phyloP scores from a whole-genome alignment of 2,329 filamentous ascomycete species.

The Sarocladium oryzae region DNA sequence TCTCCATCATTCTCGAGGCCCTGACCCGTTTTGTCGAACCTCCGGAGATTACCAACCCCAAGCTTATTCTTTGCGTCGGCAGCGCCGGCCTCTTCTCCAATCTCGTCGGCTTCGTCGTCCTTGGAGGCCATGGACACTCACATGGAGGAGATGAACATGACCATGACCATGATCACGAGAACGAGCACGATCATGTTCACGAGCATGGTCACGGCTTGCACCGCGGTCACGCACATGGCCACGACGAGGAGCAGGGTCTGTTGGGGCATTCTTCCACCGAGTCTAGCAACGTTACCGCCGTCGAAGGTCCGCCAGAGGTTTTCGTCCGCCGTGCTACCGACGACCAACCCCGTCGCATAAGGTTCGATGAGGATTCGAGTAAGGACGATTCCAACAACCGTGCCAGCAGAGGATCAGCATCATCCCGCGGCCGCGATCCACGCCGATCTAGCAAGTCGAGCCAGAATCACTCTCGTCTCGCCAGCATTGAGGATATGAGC shows the following conservation, averaged over 20 bases:
- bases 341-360: slow-evolving; percentile 32
- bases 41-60: slow-evolving; percentile 76
- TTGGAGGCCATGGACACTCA: slow-evolving; percentile 87
- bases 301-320: slow-evolving; percentile 52
- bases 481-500: slow-evolving; percentile 66
- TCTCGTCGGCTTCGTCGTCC: slow-evolving; percentile 78
- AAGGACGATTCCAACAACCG: slow-evolving; percentile 22
- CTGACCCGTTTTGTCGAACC: slow-evolving; percentile 88
- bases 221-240: slow-evolving; percentile 18
- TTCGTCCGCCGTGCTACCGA: slow-evolving; percentile 44
- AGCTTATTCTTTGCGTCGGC: slow-evolving; percentile 84
- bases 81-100: slow-evolving; percentile 82
- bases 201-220: slow-evolving; percentile 9
- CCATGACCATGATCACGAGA: slow-evolving; percentile 39
- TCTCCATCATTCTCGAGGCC: slow-evolving; percentile 94
- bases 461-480: slow-evolving; percentile 45
- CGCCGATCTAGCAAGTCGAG: slow-evolving; percentile 42
- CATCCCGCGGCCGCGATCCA: slow-evolving; percentile 34
- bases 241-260: slow-evolving; percentile 47
- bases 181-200: slow-evolving; percentile 32
- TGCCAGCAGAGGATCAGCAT: slow-evolving; percentile 23
- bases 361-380: slow-evolving; percentile 27
- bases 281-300: slow-evolving; percentile 22
- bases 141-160: slow-evolving; percentile 58
- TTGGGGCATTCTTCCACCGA: slow-evolving; percentile 31